Percentiles rank a stretch among this genome's conserved stretches.
phyloP scores from a whole-genome alignment of 768 basidiomycete genomes.

The Paxillus ammoniavirescens region DNA sequence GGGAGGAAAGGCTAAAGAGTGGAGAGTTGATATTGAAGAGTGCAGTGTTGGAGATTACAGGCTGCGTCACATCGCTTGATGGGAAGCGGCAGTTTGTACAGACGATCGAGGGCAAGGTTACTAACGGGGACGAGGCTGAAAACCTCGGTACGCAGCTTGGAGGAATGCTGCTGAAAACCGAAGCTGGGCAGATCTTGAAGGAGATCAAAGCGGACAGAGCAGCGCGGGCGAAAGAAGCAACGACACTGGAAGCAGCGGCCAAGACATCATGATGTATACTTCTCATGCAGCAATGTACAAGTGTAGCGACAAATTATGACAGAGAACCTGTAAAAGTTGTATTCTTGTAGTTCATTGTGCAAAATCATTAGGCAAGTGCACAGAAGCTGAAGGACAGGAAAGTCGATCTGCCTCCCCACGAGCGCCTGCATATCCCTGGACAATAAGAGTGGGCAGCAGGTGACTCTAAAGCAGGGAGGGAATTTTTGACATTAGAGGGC shows the following conservation, averaged over 20 bases:
- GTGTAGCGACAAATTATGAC: not conserved
- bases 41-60: constrained; percentile 60
- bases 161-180: constrained; percentile 56
- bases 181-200: constrained; percentile 78
- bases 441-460: constrained; percentile 45
- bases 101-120: constrained; percentile 52
- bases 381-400: constrained; percentile 27
- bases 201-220: constrained; percentile 75
- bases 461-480: constrained; percentile 71
- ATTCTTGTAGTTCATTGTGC: constrained; percentile 25
- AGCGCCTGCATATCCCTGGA: constrained; percentile 60
- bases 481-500: constrained; percentile 33
- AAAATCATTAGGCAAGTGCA: constrained; percentile 10
- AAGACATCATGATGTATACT: constrained; percentile 4
- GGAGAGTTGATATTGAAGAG: constrained; percentile 31
- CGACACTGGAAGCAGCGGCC: constrained; percentile 28
- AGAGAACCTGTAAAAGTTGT: constrained; percentile 6
- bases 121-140: constrained; percentile 59
- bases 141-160: constrained; percentile 68
- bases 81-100: constrained; percentile 73
- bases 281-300: not conserved
- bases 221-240: constrained; percentile 42
- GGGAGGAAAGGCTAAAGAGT: constrained; percentile 30
- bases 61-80: constrained; percentile 81
- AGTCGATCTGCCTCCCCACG: constrained; percentile 59